These are phyloP conservation scores for Sanguinoderma infundibulare DNA, from an alignment of 1,284 basidiomycete species.

Conservation along the genomic window DNA sequence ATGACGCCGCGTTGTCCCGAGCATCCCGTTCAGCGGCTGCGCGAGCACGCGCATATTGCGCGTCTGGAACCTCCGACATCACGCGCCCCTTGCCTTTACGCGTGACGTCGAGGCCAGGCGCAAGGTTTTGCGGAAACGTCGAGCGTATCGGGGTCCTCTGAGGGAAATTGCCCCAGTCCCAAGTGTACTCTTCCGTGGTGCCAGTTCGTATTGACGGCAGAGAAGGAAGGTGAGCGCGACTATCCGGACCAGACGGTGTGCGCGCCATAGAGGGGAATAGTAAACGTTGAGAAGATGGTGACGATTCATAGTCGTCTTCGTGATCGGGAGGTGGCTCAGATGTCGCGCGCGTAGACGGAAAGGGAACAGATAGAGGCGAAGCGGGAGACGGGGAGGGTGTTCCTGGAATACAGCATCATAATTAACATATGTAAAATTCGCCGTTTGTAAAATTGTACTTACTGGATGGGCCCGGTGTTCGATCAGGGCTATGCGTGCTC, in stretches of 20 bases:
- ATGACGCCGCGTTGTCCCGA: slow-evolving; percentile 24
- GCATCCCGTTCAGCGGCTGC: slow-evolving; percentile 18
- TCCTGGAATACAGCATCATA: slow-evolving; percentile 8
- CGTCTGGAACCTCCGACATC: slow-evolving; percentile 22
- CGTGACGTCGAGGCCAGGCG: slow-evolving; percentile 22
- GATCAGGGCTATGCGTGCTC: slow-evolving; percentile 17
- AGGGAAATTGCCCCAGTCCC: slow-evolving; percentile 89
- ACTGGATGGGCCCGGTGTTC: slow-evolving; percentile 31
- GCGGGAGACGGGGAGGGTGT: slow-evolving; percentile 23
- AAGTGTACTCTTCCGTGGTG: slow-evolving; percentile 68
- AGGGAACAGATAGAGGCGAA: slow-evolving; percentile 31
- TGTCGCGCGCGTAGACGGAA: slow-evolving; percentile 49
- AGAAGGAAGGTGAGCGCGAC: slow-evolving; percentile 26
- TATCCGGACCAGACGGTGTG: slow-evolving; percentile 18
- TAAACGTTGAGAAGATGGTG: slow-evolving; percentile 19
- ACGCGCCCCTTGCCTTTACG: slow-evolving; percentile 32
- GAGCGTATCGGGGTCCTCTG: slow-evolving; percentile 70
- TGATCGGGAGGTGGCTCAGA: slow-evolving; percentile 61
- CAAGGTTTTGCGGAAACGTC: slow-evolving; percentile 45
- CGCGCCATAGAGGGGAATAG: slow-evolving; percentile 16
- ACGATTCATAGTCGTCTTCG: slow-evolving; percentile 24
- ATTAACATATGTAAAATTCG: neutral
- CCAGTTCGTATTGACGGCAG: slow-evolving; percentile 16
- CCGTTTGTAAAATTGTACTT: neutral
- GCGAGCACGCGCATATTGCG: slow-evolving; percentile 7